These are phyloP conservation scores for Aspergillus sparsus DNA, from an alignment of 495 filamentous ascomycete genomes.

Conservation along the genomic window DNA sequence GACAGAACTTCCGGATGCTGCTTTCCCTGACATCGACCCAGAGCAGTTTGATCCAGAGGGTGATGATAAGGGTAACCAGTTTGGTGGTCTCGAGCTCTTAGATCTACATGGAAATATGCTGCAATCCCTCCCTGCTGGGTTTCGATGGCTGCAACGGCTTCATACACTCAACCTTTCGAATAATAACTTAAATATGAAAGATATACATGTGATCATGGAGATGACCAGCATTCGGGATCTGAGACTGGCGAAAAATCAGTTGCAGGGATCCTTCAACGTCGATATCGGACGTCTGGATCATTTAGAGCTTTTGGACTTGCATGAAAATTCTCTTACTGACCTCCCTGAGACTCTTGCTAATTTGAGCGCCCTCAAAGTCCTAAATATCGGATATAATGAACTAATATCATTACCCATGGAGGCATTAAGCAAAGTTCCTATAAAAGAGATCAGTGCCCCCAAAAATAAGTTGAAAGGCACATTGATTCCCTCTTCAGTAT, in stretches of 20 bases:
- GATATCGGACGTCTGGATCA: constrained; percentile 59
- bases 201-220: constrained; percentile 70
- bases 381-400: constrained; percentile 78
- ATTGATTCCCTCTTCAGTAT: constrained; percentile 63
- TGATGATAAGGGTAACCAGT: constrained; percentile 68
- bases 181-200: constrained; percentile 72
- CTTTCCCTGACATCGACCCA: constrained; percentile 74
- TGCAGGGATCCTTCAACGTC: constrained; percentile 64
- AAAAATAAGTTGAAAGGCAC: constrained; percentile 76
- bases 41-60: constrained; percentile 59
- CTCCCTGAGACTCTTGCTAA: constrained; percentile 69
- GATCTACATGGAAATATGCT: constrained; percentile 88
- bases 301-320: constrained; percentile 79
- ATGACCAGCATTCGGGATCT: constrained; percentile 73
- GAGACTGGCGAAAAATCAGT: constrained; percentile 74
- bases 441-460: constrained; percentile 73
- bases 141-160: constrained; percentile 70
- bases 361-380: constrained; percentile 64
- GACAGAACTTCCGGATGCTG: constrained; percentile 63
- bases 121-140: constrained; percentile 66
- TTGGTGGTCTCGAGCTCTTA: constrained; percentile 77
- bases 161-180: constrained; percentile 83
- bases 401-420: constrained; percentile 70
- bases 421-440: constrained; percentile 61
- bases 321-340: constrained; percentile 73